Evolutionary conservation across 2,329 filamentous ascomycete genomes (phyloP), one percentile per base, ranked within the genome.

Genomic region (Ceratocystis diversiconidia): DNA sequence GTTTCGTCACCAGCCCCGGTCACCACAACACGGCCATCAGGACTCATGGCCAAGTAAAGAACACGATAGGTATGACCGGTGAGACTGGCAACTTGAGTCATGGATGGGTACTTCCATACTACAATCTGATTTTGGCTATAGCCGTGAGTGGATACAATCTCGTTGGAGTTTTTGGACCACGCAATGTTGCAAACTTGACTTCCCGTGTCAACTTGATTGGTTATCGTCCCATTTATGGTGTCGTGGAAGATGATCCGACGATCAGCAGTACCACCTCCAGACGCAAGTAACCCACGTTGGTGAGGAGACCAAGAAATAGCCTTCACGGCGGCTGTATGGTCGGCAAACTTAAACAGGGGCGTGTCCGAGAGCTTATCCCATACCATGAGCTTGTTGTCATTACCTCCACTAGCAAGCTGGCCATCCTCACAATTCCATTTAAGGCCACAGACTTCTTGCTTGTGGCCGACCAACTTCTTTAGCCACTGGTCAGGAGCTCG

Each of bases 91-190:
- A 99, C 91, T 74, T 97, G 94, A 61, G 90, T 90, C 94, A 99
- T 97, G 70, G 88, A 92, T 1, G 94, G 94, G 73, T 99, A 99
- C 73, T 99, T 99, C 94, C 94, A 99, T 65, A 99, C 90, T 46
- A 97, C 92, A 71, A 99, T 96, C 75, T 97, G 94, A 74, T 99
- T 96, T 73, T 99, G 94, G 70, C 88, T 92, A 77, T 96, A 99
- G 5, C 94, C 94, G 73, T 99, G 94, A 0, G 94, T 99, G 62
- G 88, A 92, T 65, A 99, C 92, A 66, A 99, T 91, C 75, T 99
- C 94, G 73, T 96, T 96, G 6, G 90, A 96, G 75, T 96, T 96
- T 73, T 95, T 95, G 19, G 88, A 94, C 92, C 95, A 99, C 3
- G 92, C 89, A 55, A 99, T 80, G 73, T 99, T 99, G 77, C 94